Evolutionary conservation across 176 grass and related monocot species (phyloP), one percentile per base, ranked within the genome.

Genomic region (Ensete glaucum): DNA sequence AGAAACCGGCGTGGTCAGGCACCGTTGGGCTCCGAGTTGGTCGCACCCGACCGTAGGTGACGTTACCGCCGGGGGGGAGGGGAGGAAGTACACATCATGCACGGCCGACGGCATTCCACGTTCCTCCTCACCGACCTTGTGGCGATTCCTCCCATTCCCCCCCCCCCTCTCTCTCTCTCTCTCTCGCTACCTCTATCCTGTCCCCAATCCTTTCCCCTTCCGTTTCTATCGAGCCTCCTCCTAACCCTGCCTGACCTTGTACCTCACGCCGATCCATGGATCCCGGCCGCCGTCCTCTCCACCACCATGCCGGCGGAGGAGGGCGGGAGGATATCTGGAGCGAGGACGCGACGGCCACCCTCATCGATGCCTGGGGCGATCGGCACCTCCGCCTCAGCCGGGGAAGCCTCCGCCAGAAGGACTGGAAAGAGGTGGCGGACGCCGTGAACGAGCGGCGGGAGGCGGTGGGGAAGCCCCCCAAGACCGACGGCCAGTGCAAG

Each of bases 261-360:
- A 5, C 1, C 17, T 25, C 16, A 53, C 12, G 19, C 43, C 48
- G 34, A 52, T 71, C 26, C 73, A 68, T 56, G 34, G 52, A 82
- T 68, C 81, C 24, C 79, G 88, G 83, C 88, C 81, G 67, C 75
- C 83, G 15, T 16, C 19, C 9, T 21, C 48, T 51, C 48, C 15
- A 51, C 9, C 48, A 11, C 25, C 24, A 92, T 85, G 25, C 81
- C 85, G 16, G 89, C 85, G 74, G 80, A 2, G 48, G 43, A 51
- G 68, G 68, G 13, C 76, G 90, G 60, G 94, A 98, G 90, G 94
- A 98, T 27, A 91, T 88, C 82, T 93, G 94, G 94, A 98, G 94
- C 88, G 94, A 98, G 73, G 90, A 86, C 56, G 94, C 93, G 84
- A 98, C 90, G 48, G 78, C 78, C 1, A 88, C 87, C 62, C 81